Evolutionary conservation across 1,139 yeast species (phyloP).

Genomic region (Suhomyces guaymorum): DNA sequence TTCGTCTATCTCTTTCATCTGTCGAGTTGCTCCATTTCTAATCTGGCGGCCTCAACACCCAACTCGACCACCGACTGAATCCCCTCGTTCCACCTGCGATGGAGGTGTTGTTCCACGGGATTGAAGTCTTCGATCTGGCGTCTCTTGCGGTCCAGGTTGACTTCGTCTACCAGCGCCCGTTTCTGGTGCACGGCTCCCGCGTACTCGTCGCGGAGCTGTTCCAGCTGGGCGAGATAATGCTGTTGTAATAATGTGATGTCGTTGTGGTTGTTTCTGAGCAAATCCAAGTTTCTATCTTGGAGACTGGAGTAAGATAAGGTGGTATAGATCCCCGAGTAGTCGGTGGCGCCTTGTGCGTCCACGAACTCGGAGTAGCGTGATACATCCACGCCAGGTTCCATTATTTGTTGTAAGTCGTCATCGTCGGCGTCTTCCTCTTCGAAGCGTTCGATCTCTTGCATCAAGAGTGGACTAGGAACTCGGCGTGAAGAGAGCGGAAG

Average conservation of each 20-base stretch:
- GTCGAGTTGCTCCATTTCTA: constrained; percentile 17
- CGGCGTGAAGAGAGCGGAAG: constrained; percentile 23
- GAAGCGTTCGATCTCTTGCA: constrained; percentile 31
- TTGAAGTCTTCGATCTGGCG: constrained; percentile 36
- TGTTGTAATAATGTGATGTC: constrained; percentile 21
- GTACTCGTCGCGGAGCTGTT: constrained; percentile 20
- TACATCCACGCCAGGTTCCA: constrained; percentile 31
- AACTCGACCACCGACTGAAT: constrained; percentile 38
- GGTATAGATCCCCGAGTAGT: constrained; percentile 30
- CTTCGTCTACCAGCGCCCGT: constrained; percentile 32
- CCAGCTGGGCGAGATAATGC: constrained; percentile 23
- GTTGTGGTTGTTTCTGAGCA: constrained; percentile 24
- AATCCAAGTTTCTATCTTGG: constrained; percentile 30
- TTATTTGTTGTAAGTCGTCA: constrained; percentile 18
- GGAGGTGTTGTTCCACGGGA: constrained; percentile 38
- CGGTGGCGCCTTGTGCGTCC: constrained; percentile 15
- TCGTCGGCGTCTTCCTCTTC: constrained; percentile 30
- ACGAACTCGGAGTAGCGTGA: constrained; percentile 28
- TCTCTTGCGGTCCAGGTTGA: constrained; percentile 31
- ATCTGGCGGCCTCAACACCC: constrained; percentile 30
- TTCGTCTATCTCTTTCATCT: too few relatives aligned
- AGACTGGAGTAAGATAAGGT: constrained; percentile 34
- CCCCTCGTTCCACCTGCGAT: constrained; percentile 43
- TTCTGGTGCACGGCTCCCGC: constrained; percentile 25
- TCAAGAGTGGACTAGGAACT: constrained; percentile 19